Base-by-base conservation (phyloP, 2,329 filamentous ascomycete species). In the Colletotrichum coccodes region DNA sequence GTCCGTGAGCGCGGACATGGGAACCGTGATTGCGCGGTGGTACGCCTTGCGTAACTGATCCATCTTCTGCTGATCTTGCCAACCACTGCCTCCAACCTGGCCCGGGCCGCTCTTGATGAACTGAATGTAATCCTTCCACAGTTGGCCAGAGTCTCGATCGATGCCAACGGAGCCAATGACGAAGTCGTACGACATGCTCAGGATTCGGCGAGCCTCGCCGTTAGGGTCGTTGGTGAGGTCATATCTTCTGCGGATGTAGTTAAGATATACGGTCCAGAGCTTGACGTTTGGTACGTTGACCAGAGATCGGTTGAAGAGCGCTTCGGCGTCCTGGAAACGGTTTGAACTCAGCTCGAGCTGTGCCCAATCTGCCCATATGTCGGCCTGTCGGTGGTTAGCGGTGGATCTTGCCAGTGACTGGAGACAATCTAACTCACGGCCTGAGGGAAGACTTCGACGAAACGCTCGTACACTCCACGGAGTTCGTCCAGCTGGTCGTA, bases 61-160 rank as follows among this genome's bases (percentile, higher is more conserved):
- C 92, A 97, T 97, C 85, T 99, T 99, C 78, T 98, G 96, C 81
- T 95, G 93, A 77, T 98, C 96, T 80, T 98, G 95, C 97, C 96
- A 99, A 67, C 89, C 91, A 67, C 87, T 91, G 49, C 95, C 96
- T 30, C 95, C 95, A 67, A 96, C 89, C 66, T 90, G 90, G 6
- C 96, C 96, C 1, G 96, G 96, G 0, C 92, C 94, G 44, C 90
- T 93, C 77, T 94, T 95, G 79, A 98, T 89, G 77, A 99, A 98
- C 73, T 96, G 91, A 70, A 99, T 91, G 75, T 98, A 98, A 73
- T 99, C 96, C 68, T 92, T 89, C 96, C 96, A 99, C 64, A 99
- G 91, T 72, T 87, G 89, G 40, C 94, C 95, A 12, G 95, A 92
- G 75, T 97, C 94, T 76, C 94, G 92, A 80, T 99, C 96, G 74